Percentiles rank a stretch among this genome's conserved stretches.
These are phyloP conservation scores for Trichoderma sp. DNA, from an alignment of 2,329 filamentous ascomycete species.

Conservation along the genomic window DNA sequence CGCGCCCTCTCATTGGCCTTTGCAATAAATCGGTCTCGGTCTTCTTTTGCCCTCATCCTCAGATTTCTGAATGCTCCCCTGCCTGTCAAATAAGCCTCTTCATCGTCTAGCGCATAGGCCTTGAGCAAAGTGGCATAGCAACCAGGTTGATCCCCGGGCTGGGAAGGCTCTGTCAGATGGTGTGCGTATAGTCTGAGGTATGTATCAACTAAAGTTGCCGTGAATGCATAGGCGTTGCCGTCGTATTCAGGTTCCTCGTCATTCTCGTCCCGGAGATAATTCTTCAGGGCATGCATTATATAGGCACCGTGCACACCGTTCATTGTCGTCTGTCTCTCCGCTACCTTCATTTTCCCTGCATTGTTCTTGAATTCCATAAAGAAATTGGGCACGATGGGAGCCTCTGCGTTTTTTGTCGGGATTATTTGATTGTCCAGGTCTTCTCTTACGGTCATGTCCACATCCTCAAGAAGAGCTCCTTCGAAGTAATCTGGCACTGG, in stretches of 20 bases:
- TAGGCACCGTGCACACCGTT: background rate
- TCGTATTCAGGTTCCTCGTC: background rate
- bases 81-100: background rate
- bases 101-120: background rate
- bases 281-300: background rate
- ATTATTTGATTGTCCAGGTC: background rate
- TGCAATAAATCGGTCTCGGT: background rate
- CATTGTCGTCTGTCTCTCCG: background rate
- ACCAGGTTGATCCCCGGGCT: background rate
- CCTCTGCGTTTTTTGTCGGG: background rate
- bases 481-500: background rate
- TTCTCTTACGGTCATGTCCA: background rate
- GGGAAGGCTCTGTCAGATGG: background rate
- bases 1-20: background rate
- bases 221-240: background rate
- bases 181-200: background rate
- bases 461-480: background rate
- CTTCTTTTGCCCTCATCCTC: background rate
- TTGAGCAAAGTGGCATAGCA: background rate
- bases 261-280: background rate
- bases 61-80: background rate
- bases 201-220: background rate
- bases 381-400: background rate
- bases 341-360: background rate
- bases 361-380: background rate